Conservation (phyloP, 2,329 filamentous ascomycete genomes). For the Parastagonospora avenae region DNA sequence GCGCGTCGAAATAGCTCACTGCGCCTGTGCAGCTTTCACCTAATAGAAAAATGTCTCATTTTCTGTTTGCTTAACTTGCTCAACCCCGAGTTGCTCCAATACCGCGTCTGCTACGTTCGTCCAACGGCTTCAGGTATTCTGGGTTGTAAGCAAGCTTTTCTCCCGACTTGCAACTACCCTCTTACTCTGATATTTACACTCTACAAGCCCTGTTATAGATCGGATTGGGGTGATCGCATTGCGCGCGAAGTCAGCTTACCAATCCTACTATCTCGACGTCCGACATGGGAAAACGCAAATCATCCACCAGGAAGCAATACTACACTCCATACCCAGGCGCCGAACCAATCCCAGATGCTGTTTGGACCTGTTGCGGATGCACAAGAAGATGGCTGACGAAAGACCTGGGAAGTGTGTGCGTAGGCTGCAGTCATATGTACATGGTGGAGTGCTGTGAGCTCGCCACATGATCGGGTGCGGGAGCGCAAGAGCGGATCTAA, state of each 20-base stretch:
- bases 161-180: no score
- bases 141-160: no score
- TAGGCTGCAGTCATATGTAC: constrained; percentile 17
- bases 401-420: constrained; percentile 15
- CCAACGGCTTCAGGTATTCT: no score
- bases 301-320: not conserved
- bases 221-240: not conserved
- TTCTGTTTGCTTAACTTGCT: no score
- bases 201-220: no score
- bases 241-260: not conserved
- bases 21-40: no score
- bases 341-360: constrained; percentile 13
- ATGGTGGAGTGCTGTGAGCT: constrained; percentile 13
- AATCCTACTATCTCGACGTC: not conserved
- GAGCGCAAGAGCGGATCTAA: not conserved
- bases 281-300: no score
- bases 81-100: no score
- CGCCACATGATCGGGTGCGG: not conserved
- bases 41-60: no score
- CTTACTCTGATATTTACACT: not conserved
- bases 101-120: no score
- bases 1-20: no score
- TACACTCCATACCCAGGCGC: constrained; percentile 12
- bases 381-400: constrained; percentile 15
- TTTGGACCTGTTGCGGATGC: constrained; percentile 19